These are phyloP conservation scores for Jaltomata sinuosa DNA, from an alignment of 257 asterid genomes.

Conservation along the genomic window DNA sequence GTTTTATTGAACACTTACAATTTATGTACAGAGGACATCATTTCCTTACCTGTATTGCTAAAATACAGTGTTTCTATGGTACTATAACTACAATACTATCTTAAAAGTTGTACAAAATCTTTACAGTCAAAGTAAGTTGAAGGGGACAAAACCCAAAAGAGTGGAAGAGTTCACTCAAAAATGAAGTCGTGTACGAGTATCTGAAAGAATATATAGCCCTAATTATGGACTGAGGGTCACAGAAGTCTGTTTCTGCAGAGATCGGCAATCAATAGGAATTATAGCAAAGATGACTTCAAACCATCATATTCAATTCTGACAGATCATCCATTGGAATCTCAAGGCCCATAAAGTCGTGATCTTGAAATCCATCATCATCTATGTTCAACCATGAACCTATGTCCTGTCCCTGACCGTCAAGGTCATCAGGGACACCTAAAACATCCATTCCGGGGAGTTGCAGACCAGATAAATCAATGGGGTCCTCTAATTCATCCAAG, in stretches of 20 bases:
- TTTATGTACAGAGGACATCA: constrained; percentile 69
- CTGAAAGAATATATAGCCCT: constrained; percentile 53
- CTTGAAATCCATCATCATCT: constrained; percentile 67
- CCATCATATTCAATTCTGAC: constrained; percentile 72
- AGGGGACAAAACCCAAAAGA: constrained; percentile 29
- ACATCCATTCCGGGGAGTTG: constrained; percentile 87
- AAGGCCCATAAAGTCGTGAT: constrained; percentile 70
- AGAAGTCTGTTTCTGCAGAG: constrained; percentile 23
- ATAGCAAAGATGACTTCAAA: constrained; percentile 50
- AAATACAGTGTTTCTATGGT: constrained; percentile 43
- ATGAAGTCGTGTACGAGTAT: constrained; percentile 41
- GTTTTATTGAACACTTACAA: constrained; percentile 46
- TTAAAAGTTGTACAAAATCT: constrained; percentile 46
- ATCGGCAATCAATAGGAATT: constrained; percentile 34
- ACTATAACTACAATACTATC: constrained; percentile 40
- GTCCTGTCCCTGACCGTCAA: constrained; percentile 81
- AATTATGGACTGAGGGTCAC: constrained; percentile 26
- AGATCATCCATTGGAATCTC: constrained; percentile 91
- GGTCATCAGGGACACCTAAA: constrained; percentile 54
- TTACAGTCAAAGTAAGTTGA: constrained; percentile 58
- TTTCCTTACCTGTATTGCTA: constrained; percentile 55
- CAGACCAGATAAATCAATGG: constrained; percentile 77
- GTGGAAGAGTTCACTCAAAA: constrained; percentile 29
- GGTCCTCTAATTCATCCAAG: constrained; percentile 71
- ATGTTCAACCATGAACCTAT: constrained; percentile 80